Conservation (phyloP, 2,329 filamentous ascomycete species). For the Clonostachys rhizophaga region DNA sequence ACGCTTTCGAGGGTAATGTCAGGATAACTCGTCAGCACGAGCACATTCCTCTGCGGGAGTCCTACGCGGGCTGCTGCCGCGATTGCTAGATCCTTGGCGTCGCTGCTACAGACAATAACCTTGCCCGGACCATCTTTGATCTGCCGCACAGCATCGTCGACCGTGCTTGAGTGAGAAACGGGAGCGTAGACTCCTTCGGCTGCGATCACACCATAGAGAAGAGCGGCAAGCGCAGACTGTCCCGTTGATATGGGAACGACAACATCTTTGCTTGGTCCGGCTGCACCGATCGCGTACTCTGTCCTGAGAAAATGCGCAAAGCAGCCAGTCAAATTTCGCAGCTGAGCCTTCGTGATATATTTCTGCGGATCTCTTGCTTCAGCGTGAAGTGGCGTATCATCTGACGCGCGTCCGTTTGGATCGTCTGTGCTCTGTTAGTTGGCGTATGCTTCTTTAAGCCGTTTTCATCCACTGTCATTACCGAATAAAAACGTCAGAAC, state of each 20-base stretch:
- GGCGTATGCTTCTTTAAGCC: not conserved
- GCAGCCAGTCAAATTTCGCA: conserved; percentile 41
- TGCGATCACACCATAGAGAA: conserved; percentile 53
- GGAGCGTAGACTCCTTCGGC: conserved; percentile 57
- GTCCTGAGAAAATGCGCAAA: conserved; percentile 50
- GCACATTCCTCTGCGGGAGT: conserved; percentile 36
- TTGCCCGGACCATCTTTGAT: conserved; percentile 28
- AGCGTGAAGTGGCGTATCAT: conserved; percentile 48
- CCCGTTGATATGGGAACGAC: conserved; percentile 53
- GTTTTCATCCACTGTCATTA: conserved; percentile 8
- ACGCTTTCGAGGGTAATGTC: conserved; percentile 14
- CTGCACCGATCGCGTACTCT: conserved; percentile 43
- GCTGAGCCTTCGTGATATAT: conserved; percentile 44
- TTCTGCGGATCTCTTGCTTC: conserved; percentile 52
- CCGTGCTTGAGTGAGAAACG: conserved; percentile 43
- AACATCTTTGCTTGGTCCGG: conserved; percentile 44
- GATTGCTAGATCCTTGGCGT: conserved; percentile 37
- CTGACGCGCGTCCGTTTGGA: conserved; percentile 21
- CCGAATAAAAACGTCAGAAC: conserved; percentile 37
- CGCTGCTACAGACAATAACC: conserved; percentile 39
- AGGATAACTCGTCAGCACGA: conserved; percentile 39
- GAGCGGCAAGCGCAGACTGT: conserved; percentile 45
- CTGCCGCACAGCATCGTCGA: conserved; percentile 43
- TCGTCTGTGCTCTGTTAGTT: conserved; percentile 17
- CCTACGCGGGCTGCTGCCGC: conserved; percentile 42